Conservation (phyloP, 192 early-diverging fungal genomes). For the Gaertneriomyces sp. region DNA sequence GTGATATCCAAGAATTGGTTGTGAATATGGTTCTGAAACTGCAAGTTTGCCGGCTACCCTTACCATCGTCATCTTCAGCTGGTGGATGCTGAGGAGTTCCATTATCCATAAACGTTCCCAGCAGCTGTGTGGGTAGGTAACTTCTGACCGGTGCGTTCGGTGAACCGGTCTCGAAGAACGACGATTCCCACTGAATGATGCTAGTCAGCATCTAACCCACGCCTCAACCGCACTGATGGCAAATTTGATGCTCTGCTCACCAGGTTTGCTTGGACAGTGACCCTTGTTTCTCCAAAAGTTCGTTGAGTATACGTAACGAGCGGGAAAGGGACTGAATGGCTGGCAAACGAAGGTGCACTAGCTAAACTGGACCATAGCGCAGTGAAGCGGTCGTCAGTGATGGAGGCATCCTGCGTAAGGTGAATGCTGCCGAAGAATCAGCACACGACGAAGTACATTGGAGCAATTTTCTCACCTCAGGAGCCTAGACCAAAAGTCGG, state of each 20-base stretch:
- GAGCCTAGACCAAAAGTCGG: slow-evolving; percentile 25
- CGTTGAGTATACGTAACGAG: slow-evolving; percentile 6
- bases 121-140: slow-evolving; percentile 24
- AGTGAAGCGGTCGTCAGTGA: background rate
- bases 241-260: background rate
- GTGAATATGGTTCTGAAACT: no score
- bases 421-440: no score
- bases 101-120: slow-evolving; percentile 20
- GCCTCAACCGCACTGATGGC: background rate
- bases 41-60: no score
- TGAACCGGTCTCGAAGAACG: slow-evolving; percentile 25
- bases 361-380: slow-evolving; percentile 7
- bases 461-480: background rate
- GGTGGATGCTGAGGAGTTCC: slow-evolving; percentile 8
- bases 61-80: background rate
- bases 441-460: no score
- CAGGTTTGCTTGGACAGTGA: slow-evolving; percentile 16
- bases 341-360: background rate
- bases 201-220: background rate
- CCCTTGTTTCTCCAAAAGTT: slow-evolving; percentile 10
- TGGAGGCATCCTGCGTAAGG: no score
- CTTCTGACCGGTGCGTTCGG: background rate
- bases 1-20: no score
- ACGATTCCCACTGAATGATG: slow-evolving; percentile 21
- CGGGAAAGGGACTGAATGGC: slow-evolving; percentile 9